phyloP scores from a whole-genome alignment of 768 basidiomycete genomes.

The Tubosaeta brunneosetosa region DNA sequence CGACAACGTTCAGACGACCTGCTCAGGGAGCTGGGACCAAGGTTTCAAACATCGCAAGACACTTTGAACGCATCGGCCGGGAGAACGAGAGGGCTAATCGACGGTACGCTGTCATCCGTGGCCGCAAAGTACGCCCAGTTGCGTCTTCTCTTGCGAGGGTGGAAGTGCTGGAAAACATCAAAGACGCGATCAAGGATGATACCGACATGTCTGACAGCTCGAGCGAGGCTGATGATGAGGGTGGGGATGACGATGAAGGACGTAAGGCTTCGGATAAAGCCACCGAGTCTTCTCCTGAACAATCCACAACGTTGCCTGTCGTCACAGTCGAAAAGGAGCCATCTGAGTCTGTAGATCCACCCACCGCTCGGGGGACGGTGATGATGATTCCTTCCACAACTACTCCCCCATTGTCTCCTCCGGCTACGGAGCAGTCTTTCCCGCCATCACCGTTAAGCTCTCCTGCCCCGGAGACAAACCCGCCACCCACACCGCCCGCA shows the following conservation, averaged over 20 bases:
- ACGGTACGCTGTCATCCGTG: constrained; percentile 81
- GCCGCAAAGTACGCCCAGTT: constrained; percentile 84
- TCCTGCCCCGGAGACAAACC: constrained; percentile 32
- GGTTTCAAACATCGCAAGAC: constrained; percentile 84
- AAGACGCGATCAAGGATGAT: constrained; percentile 87
- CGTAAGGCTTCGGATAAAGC: constrained; percentile 27
- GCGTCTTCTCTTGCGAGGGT: constrained; percentile 85
- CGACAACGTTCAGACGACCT: constrained; percentile 53
- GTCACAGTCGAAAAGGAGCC: constrained; percentile 10
- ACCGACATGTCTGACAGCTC: constrained; percentile 68
- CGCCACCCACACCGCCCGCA: constrained; percentile 42
- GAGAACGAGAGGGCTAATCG: constrained; percentile 73
- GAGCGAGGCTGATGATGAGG: constrained; percentile 63
- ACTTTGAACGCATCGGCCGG: constrained; percentile 80
- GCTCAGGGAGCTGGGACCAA: constrained; percentile 51
- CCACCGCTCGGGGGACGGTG: constrained; percentile 29
- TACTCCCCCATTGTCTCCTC: constrained; percentile 27
- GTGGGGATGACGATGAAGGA: constrained; percentile 53
- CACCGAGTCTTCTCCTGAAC: constrained; percentile 30
- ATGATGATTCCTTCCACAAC: constrained; percentile 11
- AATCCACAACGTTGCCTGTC: constrained; percentile 26
- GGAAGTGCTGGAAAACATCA: constrained; percentile 82
- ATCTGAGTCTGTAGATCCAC: background rate
- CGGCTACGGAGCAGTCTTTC: constrained; percentile 24
- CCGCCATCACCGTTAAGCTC: constrained; percentile 58